phyloP scores from a whole-genome alignment of 768 basidiomycete genomes.

The Leucocoprinus leucothites region DNA sequence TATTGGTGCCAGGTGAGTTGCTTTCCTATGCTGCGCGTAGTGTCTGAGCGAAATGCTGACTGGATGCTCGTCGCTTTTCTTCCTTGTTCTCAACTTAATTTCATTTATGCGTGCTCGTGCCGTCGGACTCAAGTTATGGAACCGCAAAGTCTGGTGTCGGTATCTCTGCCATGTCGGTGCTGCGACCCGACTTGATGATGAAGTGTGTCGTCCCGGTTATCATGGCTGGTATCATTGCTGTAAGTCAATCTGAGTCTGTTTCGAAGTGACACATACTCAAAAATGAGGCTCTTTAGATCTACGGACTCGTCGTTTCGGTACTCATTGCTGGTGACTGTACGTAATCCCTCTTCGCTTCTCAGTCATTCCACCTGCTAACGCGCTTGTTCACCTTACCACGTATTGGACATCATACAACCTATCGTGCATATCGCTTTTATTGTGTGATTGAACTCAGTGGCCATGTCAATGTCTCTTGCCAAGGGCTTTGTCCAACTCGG shows the following conservation, averaged over 20 bases:
- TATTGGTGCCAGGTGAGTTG: conserved; percentile 75
- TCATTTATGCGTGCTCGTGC: too few species aligned
- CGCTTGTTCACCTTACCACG: not conserved
- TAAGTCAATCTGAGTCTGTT: conserved; percentile 39
- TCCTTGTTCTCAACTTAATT: conserved; percentile 15
- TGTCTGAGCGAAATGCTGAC: not conserved
- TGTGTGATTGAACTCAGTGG: conserved; percentile 40
- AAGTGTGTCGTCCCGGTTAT: conserved; percentile 96
- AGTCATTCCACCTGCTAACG: not conserved
- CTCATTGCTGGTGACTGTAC: conserved; percentile 84
- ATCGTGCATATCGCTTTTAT: not conserved
- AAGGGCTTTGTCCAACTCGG: conserved; percentile 93
- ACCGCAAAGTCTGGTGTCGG: conserved; percentile 99
- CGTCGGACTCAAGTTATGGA: conserved; percentile 68
- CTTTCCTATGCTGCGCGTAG: conserved; percentile 13
- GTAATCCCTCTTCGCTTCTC: conserved; percentile 29
- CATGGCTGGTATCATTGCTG: conserved; percentile 99
- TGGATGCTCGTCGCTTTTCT: conserved; percentile 6
- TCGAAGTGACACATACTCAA: not conserved
- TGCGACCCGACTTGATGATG: conserved; percentile 97
- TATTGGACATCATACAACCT: not conserved
- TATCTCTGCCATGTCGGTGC: conserved; percentile 96
- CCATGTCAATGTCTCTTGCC: conserved; percentile 81
- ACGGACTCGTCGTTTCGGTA: conserved; percentile 99
- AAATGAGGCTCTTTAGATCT: conserved; percentile 53